Base-by-base conservation (phyloP, 768 basidiomycete species). In the Tephrocybe sp. region DNA sequence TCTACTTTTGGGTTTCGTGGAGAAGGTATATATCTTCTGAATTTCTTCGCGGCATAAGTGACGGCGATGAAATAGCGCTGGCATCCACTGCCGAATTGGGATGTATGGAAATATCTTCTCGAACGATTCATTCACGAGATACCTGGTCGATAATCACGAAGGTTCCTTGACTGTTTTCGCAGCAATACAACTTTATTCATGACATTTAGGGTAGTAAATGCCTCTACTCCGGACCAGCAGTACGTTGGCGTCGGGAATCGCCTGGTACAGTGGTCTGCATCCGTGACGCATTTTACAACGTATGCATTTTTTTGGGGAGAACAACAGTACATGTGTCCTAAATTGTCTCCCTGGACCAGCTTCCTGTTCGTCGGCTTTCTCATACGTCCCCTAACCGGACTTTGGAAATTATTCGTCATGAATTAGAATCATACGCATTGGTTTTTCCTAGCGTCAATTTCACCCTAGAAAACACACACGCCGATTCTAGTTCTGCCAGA, bases 211-310 rank as follows among this genome's bases (percentile, higher is more conserved):
- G 80, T 23, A 83, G 83, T 12, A 76, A 80, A 57, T 68, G 63
- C 5, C 65, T 95, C 21, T 92, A 90, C 60, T 70, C 70, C 21
- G 92, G 92, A 0, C 76, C 83, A 25, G 84, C 92, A 3, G 68
- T 83, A 30, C 81, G 89, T 18, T 88, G 91, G 84, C 76, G 82
- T 49, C 75, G 85, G 54, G 82, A 89, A 62, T 71, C 72, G 1
- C 67, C 79, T 2, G 95, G 95, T 3, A 97, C 94, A 5, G 83
- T 79, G 10, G 86, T 95, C 34, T 84, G 80, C 57, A 73, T 97
- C 37, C 83, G 90, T 18, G 95, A 97, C 64, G 84, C 90, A 2
- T 99, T 97, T 63, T 89, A 87, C 62, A 93, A 90, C 61, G 92
- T 92, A 53, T 37, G 81, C 71, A 15, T 24, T 33, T 46, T 33